Evolutionary conservation across 2,329 filamentous ascomycete species (phyloP).

Genomic region (Pseudocercospora macadamiae): DNA sequence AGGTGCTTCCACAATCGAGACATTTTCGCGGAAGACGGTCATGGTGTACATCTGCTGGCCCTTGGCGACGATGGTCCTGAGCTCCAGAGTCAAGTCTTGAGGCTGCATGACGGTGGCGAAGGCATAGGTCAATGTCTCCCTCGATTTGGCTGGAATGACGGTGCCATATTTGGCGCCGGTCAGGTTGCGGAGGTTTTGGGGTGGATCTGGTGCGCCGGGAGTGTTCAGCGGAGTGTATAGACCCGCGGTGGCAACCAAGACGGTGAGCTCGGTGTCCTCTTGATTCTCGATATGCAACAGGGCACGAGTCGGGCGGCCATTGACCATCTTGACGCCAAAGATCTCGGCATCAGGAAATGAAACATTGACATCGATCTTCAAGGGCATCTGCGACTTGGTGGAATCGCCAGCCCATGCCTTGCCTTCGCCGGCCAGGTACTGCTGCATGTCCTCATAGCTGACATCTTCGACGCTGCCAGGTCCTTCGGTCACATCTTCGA

Average conservation of each 20-base stretch:
- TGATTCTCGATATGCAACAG: constrained; percentile 82
- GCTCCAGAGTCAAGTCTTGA: constrained; percentile 78
- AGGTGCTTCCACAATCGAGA: constrained; percentile 85
- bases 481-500: constrained; percentile 23
- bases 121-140: constrained; percentile 75
- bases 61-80: constrained; percentile 74
- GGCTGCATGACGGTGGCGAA: constrained; percentile 93
- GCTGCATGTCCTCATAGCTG: constrained; percentile 25
- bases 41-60: constrained; percentile 74
- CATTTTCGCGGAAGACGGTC: constrained; percentile 77
- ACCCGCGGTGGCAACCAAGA: constrained; percentile 76
- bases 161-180: constrained; percentile 75
- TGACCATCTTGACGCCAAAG: constrained; percentile 94
- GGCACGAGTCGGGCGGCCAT: constrained; percentile 82
- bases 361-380: constrained; percentile 58
- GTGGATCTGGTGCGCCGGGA: constrained; percentile 55
- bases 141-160: constrained; percentile 73
- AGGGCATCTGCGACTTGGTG: constrained; percentile 54
- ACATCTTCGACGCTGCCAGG: constrained; percentile 19
- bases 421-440: constrained; percentile 19
- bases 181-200: constrained; percentile 77
- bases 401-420: constrained; percentile 17
- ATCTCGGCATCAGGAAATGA: constrained; percentile 72
- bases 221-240: constrained; percentile 62
- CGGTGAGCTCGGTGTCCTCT: constrained; percentile 72